Conservation (phyloP, 2,329 filamentous ascomycete species). For the Aspergillus glaucus region DNA sequence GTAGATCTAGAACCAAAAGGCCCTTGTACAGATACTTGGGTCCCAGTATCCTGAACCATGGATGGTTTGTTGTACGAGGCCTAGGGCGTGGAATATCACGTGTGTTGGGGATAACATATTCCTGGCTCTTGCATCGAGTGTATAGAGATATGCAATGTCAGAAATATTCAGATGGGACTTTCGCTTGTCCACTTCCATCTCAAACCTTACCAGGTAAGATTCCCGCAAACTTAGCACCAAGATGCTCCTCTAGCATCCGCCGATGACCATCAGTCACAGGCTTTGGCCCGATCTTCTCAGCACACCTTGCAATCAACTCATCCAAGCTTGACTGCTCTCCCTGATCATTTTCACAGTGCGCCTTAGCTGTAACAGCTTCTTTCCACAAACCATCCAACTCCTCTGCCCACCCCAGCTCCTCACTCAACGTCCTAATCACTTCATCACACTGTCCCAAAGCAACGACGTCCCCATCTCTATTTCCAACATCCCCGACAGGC, state of each 20-base stretch:
- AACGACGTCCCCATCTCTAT: constrained; percentile 66
- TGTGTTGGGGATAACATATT: too few relatives aligned
- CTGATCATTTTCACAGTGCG: constrained; percentile 48
- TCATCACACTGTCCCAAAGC: constrained; percentile 69
- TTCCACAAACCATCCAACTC: constrained; percentile 70
- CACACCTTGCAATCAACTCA: constrained; percentile 45
- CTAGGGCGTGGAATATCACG: too few relatives aligned
- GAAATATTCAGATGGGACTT: too few relatives aligned
- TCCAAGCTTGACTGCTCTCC: constrained; percentile 41
- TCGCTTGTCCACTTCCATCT: too few relatives aligned
- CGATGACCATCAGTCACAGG: constrained; percentile 36
- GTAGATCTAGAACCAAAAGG: too few relatives aligned
- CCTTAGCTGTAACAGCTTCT: constrained; percentile 40
- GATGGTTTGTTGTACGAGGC: too few relatives aligned
- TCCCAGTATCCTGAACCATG: too few relatives aligned
- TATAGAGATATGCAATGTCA: too few relatives aligned
- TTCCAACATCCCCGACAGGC: constrained; percentile 67
- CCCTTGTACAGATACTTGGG: too few relatives aligned
- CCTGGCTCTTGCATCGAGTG: too few relatives aligned
- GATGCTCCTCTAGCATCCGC: constrained; percentile 24
- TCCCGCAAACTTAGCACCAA: constrained; percentile 16
- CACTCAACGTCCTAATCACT: constrained; percentile 65
- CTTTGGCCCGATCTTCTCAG: constrained; percentile 43
- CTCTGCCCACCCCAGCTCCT: constrained; percentile 68
- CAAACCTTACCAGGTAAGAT: constrained; percentile 2